Conservation (phyloP, 805 yeast species). For the Saitoella complicata region DNA sequence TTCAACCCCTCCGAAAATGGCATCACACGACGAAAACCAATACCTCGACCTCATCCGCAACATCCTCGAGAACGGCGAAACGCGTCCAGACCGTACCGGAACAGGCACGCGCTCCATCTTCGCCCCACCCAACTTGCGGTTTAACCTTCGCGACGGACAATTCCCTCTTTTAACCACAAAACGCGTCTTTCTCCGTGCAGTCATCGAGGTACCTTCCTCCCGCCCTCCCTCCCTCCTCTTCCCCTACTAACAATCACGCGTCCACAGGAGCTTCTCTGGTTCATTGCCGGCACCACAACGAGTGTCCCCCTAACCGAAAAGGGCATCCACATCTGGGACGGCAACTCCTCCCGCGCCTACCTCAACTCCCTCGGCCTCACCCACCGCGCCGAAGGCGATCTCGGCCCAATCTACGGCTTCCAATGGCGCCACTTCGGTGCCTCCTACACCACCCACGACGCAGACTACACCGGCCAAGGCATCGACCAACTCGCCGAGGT, state of each 20-base stretch:
- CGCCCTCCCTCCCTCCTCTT: too few relatives aligned
- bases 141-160: conserved; percentile 49
- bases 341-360: conserved; percentile 88
- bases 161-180: conserved; percentile 90
- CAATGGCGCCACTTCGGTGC: conserved; percentile 99
- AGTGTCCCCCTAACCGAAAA: conserved; percentile 60
- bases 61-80: conserved; percentile 73
- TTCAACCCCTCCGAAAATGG: conserved; percentile 17
- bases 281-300: conserved; percentile 76
- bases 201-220: conserved; percentile 27
- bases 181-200: conserved; percentile 76
- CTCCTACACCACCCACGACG: conserved; percentile 66
- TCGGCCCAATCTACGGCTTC: conserved; percentile 97
- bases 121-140: conserved; percentile 92
- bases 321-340: conserved; percentile 98
- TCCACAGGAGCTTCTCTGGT: conserved; percentile 72
- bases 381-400: conserved; percentile 75
- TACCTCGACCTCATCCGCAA: conserved; percentile 66
- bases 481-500: conserved; percentile 76
- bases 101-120: conserved; percentile 85
- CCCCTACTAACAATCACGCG: too few relatives aligned
- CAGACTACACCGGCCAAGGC: conserved; percentile 78
- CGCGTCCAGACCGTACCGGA: conserved; percentile 91
- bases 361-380: conserved; percentile 68
- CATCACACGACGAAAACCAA: conserved; percentile 50